Evolutionary conservation across 73 alveolate genomes (phyloP).

Genomic region (Tetrahymena borealis): DNA sequence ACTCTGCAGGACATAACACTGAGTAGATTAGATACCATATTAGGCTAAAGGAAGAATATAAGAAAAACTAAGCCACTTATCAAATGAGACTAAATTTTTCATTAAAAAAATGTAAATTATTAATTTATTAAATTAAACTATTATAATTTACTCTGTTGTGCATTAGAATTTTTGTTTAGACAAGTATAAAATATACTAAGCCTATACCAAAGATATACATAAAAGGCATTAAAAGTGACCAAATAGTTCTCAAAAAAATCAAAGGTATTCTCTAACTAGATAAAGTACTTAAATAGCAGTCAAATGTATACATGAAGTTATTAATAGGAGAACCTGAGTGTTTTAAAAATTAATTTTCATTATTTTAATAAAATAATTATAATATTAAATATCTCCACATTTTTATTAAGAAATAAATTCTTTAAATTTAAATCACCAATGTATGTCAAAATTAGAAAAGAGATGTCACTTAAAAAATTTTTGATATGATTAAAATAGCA

Average conservation of each 20-base stretch:
- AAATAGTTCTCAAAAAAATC: background rate
- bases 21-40: background rate
- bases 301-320: background rate
- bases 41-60: background rate
- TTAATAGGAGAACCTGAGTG: background rate
- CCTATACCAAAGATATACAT: background rate
- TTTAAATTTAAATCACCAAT: too few species aligned
- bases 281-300: background rate
- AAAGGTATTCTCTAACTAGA: background rate
- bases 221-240: background rate
- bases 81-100: background rate
- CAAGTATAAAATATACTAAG: background rate
- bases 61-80: background rate
- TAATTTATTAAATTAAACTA: too few species aligned
- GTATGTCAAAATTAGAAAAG: too few species aligned
- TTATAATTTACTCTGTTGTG: background rate
- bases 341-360: too few species aligned
- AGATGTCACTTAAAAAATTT: too few species aligned
- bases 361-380: too few species aligned
- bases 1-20: background rate
- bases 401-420: too few species aligned
- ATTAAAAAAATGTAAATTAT: background rate
- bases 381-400: too few species aligned
- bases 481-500: too few species aligned
- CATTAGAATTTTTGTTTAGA: background rate